These are phyloP conservation scores for Colletotrichum sp. DNA, from an alignment of 2,329 filamentous ascomycete species.

Conservation along the genomic window DNA sequence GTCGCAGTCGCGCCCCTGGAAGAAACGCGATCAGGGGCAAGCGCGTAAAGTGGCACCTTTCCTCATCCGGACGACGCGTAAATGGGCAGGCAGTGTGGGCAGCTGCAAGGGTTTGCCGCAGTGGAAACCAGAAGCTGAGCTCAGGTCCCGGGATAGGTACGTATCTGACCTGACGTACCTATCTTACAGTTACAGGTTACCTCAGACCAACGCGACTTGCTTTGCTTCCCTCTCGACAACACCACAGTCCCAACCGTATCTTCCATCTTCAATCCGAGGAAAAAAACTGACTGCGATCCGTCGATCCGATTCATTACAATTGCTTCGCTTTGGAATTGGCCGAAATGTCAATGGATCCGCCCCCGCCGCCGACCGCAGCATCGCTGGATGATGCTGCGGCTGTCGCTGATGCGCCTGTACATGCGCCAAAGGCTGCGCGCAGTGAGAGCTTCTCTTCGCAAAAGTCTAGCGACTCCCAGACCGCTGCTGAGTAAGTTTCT, in stretches of 20 bases:
- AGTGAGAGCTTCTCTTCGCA: constrained; percentile 65
- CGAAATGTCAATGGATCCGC: constrained; percentile 43
- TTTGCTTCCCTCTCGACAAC: not conserved
- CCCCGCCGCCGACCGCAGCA: constrained; percentile 31
- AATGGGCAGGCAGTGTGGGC: constrained; percentile 18
- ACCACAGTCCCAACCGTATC: not conserved
- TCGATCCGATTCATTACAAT: not conserved
- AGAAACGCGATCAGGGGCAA: constrained; percentile 12
- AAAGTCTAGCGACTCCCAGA: constrained; percentile 69
- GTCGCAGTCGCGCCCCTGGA: constrained; percentile 14
- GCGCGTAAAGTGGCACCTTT: constrained; percentile 52
- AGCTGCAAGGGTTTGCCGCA: not conserved
- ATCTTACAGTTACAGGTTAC: not conserved
- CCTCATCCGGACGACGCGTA: constrained; percentile 29
- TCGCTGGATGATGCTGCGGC: constrained; percentile 24
- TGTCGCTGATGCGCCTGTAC: constrained; percentile 16
- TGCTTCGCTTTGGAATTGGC: not conserved
- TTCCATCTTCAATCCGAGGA: not conserved
- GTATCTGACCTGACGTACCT: constrained; percentile 14
- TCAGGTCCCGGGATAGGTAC: not conserved
- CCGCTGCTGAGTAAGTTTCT: constrained; percentile 67
- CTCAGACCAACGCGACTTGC: not conserved
- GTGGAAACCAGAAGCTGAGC: not conserved
- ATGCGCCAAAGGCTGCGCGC: constrained; percentile 37
- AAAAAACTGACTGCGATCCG: not conserved